Percentiles rank a stretch among this genome's conserved stretches.
Evolutionary conservation across 1,139 yeast species (phyloP).

Genomic region (Yamadazyma sp.): DNA sequence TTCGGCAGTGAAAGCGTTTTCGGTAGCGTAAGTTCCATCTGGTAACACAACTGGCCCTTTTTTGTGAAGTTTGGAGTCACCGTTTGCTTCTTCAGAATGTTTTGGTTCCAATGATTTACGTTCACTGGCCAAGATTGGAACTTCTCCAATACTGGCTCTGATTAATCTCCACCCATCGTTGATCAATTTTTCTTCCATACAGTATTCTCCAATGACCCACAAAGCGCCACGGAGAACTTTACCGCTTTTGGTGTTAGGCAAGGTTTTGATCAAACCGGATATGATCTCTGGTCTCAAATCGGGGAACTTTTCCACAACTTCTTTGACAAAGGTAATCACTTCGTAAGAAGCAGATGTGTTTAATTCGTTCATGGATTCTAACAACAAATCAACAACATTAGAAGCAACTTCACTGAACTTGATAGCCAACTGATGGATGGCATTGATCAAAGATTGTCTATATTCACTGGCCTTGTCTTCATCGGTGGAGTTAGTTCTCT

Average conservation of each 20-base stretch:
- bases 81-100: constrained; percentile 31
- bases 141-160: constrained; percentile 82
- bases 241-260: constrained; percentile 76
- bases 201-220: constrained; percentile 96
- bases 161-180: constrained; percentile 87
- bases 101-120: constrained; percentile 45
- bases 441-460: constrained; percentile 82
- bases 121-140: constrained; percentile 83
- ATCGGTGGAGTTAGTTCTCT: constrained; percentile 63
- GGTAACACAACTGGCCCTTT: constrained; percentile 86
- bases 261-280: constrained; percentile 58
- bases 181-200: constrained; percentile 68
- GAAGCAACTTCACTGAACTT: constrained; percentile 90
- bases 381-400: constrained; percentile 80
- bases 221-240: constrained; percentile 91
- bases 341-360: constrained; percentile 87
- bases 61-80: constrained; percentile 25
- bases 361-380: constrained; percentile 84
- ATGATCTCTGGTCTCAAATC: constrained; percentile 69
- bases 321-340: constrained; percentile 85
- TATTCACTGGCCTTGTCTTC: constrained; percentile 83
- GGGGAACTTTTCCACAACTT: constrained; percentile 91
- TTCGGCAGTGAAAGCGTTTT: constrained; percentile 72
- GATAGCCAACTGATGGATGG: constrained; percentile 89
- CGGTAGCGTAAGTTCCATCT: constrained; percentile 98